These are phyloP conservation scores for Suhomyces terraborum DNA, from an alignment of 1,139 yeast species.

Conservation along the genomic window DNA sequence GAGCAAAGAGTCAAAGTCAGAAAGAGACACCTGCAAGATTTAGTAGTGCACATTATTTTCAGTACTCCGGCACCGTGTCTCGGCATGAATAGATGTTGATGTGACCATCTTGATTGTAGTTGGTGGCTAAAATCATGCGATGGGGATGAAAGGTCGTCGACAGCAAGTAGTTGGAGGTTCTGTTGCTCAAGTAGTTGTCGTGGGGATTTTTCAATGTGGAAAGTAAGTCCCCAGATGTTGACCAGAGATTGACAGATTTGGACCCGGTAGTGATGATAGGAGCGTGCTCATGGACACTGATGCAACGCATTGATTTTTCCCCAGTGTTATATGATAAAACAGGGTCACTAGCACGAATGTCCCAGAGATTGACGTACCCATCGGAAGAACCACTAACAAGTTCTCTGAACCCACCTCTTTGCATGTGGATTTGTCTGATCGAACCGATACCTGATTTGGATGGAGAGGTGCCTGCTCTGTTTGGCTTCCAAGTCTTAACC, in stretches of 20 bases:
- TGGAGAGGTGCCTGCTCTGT: conserved; percentile 15
- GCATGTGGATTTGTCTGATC: conserved; percentile 87
- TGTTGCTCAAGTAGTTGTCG: conserved; percentile 43
- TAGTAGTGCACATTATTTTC: too few relatives aligned
- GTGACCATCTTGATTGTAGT: conserved; percentile 76
- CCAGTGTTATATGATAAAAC: conserved; percentile 62
- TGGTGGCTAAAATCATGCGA: conserved; percentile 87
- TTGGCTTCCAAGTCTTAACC: conserved; percentile 71
- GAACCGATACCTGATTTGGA: conserved; percentile 49
- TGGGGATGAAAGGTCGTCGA: conserved; percentile 88
- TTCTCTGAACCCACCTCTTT: conserved; percentile 94
- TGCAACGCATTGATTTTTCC: conserved; percentile 66
- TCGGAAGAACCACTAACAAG: conserved; percentile 81
- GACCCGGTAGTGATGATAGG: conserved; percentile 90
- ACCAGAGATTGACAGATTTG: conserved; percentile 78
- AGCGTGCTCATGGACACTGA: conserved; percentile 93
- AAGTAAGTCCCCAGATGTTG: conserved; percentile 77
- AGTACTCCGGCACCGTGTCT: conserved; percentile 44
- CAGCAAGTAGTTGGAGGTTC: conserved; percentile 59
- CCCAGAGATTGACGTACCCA: conserved; percentile 89
- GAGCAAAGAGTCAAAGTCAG: too few relatives aligned
- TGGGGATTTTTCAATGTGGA: conserved; percentile 62
- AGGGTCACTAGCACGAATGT: conserved; percentile 73
- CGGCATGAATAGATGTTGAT: conserved; percentile 61
- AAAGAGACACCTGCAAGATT: too few relatives aligned